Evolutionary conservation across 2,329 filamentous ascomycete species (phyloP).

Genomic region (Pseudopyricularia cyperi): DNA sequence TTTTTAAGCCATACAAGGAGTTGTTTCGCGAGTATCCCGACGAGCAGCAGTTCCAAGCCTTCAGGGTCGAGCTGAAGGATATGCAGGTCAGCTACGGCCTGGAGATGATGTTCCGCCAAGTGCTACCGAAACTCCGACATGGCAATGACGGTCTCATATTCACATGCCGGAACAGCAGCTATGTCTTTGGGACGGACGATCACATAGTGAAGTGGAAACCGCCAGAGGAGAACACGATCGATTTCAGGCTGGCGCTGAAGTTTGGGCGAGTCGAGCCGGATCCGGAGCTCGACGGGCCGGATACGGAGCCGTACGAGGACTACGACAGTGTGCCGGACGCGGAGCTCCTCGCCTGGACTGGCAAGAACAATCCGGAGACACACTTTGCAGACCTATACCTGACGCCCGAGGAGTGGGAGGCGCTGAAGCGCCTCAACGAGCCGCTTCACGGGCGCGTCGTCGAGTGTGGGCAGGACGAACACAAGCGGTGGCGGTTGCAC

Average conservation of each 20-base stretch:
- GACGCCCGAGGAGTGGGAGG: constrained; percentile 69
- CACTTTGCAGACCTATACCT: constrained; percentile 56
- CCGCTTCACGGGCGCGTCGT: constrained; percentile 80
- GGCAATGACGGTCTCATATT: constrained; percentile 97
- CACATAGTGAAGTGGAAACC: constrained; percentile 99
- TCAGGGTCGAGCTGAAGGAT: constrained; percentile 74
- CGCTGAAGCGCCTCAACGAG: constrained; percentile 57
- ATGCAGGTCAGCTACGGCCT: constrained; percentile 84
- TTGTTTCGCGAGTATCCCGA: constrained; percentile 53
- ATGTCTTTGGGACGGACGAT: constrained; percentile 80
- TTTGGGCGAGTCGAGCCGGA: constrained; percentile 63
- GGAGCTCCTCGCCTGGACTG: constrained; percentile 58
- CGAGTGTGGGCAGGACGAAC: constrained; percentile 72
- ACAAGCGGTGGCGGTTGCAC: constrained; percentile 71
- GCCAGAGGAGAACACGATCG: constrained; percentile 85
- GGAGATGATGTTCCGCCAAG: constrained; percentile 80
- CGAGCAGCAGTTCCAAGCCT: constrained; percentile 59
- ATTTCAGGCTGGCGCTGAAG: constrained; percentile 68
- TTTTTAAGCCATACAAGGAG: constrained; percentile 58
- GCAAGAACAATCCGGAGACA: constrained; percentile 45
- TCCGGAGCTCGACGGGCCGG: constrained; percentile 47
- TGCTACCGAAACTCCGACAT: constrained; percentile 73
- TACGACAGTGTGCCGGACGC: constrained; percentile 63
- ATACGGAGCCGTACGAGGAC: constrained; percentile 55
- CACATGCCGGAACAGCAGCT: constrained; percentile 79